phyloP scores from a whole-genome alignment of 1,284 basidiomycete genomes.

The Naganishia liquefaciens region DNA sequence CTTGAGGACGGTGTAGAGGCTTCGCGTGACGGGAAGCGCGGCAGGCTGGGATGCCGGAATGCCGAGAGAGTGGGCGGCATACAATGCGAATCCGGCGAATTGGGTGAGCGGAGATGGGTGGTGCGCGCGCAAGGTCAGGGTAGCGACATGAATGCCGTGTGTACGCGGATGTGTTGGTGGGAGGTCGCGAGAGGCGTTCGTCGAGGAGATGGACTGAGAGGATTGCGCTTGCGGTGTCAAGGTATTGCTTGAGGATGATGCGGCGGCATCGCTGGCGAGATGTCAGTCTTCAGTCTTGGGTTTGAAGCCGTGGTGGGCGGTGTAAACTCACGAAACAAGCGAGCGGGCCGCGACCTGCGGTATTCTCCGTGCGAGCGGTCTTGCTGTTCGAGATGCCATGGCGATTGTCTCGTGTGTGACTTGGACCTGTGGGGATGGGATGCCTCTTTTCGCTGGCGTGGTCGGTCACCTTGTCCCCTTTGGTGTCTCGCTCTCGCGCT shows the following conservation, averaged over 20 bases:
- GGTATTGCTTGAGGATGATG: background rate
- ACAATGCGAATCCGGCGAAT: slow-evolving; percentile 79
- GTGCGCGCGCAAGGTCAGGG: slow-evolving; percentile 80
- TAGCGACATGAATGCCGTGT: slow-evolving; percentile 60
- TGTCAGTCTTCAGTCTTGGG: background rate
- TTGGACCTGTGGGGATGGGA: background rate
- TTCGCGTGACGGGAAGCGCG: slow-evolving; percentile 72
- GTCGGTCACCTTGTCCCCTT: too few relatives aligned
- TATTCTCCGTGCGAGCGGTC: slow-evolving; percentile 14
- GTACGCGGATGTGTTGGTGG: slow-evolving; percentile 28
- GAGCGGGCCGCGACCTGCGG: slow-evolving; percentile 3
- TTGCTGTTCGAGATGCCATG: background rate
- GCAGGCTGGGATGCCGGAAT: slow-evolving; percentile 75
- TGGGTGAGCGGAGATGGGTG: slow-evolving; percentile 68
- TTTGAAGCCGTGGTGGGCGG: too few relatives aligned
- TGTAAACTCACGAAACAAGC: slow-evolving; percentile 10
- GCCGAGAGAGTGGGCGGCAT: slow-evolving; percentile 77
- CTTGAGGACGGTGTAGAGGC: slow-evolving; percentile 82
- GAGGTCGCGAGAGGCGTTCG: background rate
- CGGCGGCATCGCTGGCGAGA: background rate
- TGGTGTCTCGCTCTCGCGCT: too few relatives aligned
- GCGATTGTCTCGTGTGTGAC: background rate
- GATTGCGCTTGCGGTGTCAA: background rate
- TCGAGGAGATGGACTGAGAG: background rate
- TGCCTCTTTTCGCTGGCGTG: too few relatives aligned